phyloP scores from a whole-genome alignment of 495 filamentous ascomycete species.

The Xylaria bambusicola region DNA sequence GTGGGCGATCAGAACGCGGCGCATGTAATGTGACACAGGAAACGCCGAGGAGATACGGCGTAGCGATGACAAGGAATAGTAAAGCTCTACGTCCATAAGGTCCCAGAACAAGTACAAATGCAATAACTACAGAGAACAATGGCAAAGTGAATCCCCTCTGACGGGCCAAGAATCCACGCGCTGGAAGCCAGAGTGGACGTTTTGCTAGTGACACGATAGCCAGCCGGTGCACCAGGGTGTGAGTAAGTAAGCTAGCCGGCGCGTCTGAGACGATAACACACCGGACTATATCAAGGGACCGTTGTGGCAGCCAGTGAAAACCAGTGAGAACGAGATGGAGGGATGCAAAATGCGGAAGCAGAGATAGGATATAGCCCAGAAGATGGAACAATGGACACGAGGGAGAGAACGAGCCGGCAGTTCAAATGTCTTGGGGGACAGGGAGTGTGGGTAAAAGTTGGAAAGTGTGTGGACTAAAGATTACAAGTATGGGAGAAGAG shows the following conservation, averaged over 20 bases:
- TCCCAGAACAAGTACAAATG: slow-evolving; percentile 24
- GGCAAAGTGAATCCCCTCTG: slow-evolving; percentile 26
- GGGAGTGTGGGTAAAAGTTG: not conserved
- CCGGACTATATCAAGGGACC: not conserved
- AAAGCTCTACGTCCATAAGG: slow-evolving; percentile 32
- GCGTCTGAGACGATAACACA: not conserved
- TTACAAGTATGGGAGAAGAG: not conserved
- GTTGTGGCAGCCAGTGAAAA: slow-evolving; percentile 5
- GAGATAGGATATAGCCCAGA: not conserved
- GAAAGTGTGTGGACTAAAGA: slow-evolving; percentile 1
- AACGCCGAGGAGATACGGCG: slow-evolving; percentile 35
- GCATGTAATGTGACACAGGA: slow-evolving; percentile 38
- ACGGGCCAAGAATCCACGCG: slow-evolving; percentile 28
- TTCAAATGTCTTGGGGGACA: not conserved
- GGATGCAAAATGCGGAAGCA: not conserved
- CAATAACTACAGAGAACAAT: slow-evolving; percentile 29
- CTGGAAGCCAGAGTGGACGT: slow-evolving; percentile 30
- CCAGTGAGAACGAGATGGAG: not conserved
- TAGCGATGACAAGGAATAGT: slow-evolving; percentile 23
- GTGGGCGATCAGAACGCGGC: slow-evolving; percentile 35
- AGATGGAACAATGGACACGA: not conserved
- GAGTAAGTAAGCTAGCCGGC: not conserved
- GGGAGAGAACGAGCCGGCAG: not conserved
- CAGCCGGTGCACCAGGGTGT: not conserved
- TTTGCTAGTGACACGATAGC: slow-evolving; percentile 17